A percentile compares a stretch with the other conserved stretches of the same genome.
Evolutionary conservation across 169 alveolate species (phyloP).

Genomic region (Cardiosporidium cionae): DNA sequence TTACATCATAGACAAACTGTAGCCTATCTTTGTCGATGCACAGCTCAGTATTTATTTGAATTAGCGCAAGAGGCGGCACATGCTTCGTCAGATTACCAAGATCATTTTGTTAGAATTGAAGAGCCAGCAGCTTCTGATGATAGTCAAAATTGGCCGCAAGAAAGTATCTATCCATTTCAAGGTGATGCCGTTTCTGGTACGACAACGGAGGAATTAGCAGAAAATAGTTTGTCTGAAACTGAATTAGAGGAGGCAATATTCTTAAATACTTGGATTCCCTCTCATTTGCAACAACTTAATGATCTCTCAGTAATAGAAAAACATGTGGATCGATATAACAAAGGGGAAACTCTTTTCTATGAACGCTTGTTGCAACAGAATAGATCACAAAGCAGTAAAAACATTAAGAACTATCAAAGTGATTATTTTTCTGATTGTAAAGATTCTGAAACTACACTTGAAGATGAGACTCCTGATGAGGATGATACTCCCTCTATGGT

Average conservation of each 20-base stretch:
- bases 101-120: too few species aligned
- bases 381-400: not conserved
- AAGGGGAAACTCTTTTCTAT: not conserved
- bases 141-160: too few species aligned
- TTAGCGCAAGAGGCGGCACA: too few species aligned
- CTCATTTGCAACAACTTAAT: conserved; percentile 49
- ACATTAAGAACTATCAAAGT: conserved; percentile 3
- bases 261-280: conserved; percentile 59
- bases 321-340: not conserved
- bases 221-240: not conserved
- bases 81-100: too few species aligned
- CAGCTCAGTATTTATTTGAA: too few species aligned
- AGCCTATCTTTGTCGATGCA: too few species aligned
- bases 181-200: conserved; percentile 14
- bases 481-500: not conserved
- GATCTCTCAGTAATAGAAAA: conserved; percentile 50
- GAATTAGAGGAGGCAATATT: conserved; percentile 43
- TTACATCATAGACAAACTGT: too few species aligned
- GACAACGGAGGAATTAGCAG: conserved; percentile 2
- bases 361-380: not conserved
- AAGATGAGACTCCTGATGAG: not conserved
- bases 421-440: too few species aligned
- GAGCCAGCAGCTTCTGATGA: too few species aligned
- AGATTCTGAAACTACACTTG: not conserved
- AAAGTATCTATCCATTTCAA: conserved; percentile 13